These are phyloP conservation scores for Linanthus parryae DNA, from an alignment of 148 eudicot genomes.

Conservation along the genomic window DNA sequence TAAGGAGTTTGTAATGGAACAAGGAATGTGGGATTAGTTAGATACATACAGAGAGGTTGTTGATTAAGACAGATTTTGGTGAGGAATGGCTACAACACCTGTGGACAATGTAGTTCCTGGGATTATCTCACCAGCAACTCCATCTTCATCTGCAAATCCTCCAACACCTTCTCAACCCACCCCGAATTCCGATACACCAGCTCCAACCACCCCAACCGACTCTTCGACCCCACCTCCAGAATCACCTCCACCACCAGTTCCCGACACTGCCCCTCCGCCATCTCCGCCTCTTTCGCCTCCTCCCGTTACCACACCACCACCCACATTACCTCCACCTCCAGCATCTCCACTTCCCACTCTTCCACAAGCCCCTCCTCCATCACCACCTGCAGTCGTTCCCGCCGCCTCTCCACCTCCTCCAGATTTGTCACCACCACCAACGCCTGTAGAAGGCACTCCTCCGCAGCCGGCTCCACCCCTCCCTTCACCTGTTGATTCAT, in stretches of 20 bases:
- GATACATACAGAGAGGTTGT: constrained; percentile 22
- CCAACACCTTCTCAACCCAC: constrained; percentile 20
- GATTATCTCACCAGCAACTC: constrained; percentile 16
- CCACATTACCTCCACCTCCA: constrained; percentile 20
- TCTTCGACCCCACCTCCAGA: constrained; percentile 12
- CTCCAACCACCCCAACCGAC: constrained; percentile 15
- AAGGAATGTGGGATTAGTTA: constrained; percentile 17
- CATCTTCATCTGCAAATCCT: constrained; percentile 11
- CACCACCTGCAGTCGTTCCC: constrained; percentile 30
- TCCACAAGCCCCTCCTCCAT: constrained; percentile 20
- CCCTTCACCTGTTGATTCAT: constrained; percentile 10
- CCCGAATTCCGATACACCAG: constrained; percentile 20
- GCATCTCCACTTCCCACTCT: no score
- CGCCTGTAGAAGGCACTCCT: no score
- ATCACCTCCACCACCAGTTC: constrained; percentile 10
- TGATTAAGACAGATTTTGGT: constrained; percentile 10
- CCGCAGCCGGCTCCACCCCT: constrained; percentile 10
- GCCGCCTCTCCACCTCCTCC: constrained; percentile 20
- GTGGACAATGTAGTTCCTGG: constrained; percentile 14
- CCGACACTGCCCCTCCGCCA: constrained; percentile 5
- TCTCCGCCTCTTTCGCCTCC: constrained; percentile 24
- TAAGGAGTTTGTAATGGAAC: constrained; percentile 6
- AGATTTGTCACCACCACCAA: no score
- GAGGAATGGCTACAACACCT: constrained; percentile 52
- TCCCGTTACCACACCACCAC: constrained; percentile 20